Percentiles rank a stretch among this genome's conserved stretches.
phyloP scores from a whole-genome alignment of 495 filamentous ascomycete genomes.

The Parathielavia hyrcaniae region DNA sequence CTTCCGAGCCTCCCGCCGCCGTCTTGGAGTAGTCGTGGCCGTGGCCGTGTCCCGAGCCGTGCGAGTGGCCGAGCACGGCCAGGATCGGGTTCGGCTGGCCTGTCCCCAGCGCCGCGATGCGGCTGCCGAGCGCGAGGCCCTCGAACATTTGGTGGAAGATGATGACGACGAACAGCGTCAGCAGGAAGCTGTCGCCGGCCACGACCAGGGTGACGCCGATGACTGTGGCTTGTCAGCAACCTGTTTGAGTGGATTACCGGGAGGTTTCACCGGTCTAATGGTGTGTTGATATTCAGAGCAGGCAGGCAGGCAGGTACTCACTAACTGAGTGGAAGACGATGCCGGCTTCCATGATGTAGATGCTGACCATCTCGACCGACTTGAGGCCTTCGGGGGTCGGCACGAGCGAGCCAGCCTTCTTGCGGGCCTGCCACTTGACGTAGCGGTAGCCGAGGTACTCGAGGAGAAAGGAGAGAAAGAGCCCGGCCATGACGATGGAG shows the following conservation, averaged over 20 bases:
- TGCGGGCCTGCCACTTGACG: conserved; percentile 33
- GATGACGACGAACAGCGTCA: conserved; percentile 52
- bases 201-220: conserved; percentile 56
- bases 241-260: too few species aligned
- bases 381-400: neutral
- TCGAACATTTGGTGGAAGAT: conserved; percentile 71
- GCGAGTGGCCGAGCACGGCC: too few species aligned
- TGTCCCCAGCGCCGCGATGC: conserved; percentile 49
- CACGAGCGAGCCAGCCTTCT: conserved; percentile 4
- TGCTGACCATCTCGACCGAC: conserved; percentile 44
- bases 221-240: too few species aligned
- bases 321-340: conserved; percentile 65
- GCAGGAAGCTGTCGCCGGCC: conserved; percentile 50
- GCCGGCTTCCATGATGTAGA: conserved; percentile 61
- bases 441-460: conserved; percentile 54
- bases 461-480: conserved; percentile 56
- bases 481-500: conserved; percentile 58
- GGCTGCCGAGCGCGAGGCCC: conserved; percentile 66
- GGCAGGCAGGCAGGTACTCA: conserved; percentile 51
- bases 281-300: too few species aligned
- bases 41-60: too few species aligned
- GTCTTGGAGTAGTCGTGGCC: too few species aligned
- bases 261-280: too few species aligned
- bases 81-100: too few species aligned
- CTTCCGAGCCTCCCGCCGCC: too few species aligned